phyloP scores from a whole-genome alignment of 768 basidiomycete species.

The Boletus insuetus region DNA sequence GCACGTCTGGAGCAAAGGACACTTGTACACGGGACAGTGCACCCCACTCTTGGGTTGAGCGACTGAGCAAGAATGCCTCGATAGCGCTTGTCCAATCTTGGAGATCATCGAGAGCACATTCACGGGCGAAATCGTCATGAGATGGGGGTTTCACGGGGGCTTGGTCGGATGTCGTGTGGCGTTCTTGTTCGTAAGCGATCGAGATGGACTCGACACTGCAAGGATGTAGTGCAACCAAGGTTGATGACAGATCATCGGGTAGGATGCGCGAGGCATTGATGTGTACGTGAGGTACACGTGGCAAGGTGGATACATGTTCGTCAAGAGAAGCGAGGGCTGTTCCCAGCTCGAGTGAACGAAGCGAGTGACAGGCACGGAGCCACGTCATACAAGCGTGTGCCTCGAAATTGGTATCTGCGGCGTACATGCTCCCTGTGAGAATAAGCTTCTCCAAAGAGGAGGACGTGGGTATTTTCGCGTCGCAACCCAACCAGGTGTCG shows the following conservation, averaged over 20 bases:
- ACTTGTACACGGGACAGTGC: constrained; percentile 17
- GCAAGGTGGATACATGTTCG: neutral
- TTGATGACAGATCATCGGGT: constrained; percentile 21
- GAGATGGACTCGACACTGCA: constrained; percentile 23
- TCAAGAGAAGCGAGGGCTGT: constrained; percentile 20
- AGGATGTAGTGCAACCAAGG: constrained; percentile 15
- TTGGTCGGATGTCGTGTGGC: neutral
- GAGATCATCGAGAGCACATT: constrained; percentile 33
- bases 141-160: neutral
- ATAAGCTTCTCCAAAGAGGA: constrained; percentile 20
- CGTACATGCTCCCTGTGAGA: constrained; percentile 33
- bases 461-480: constrained; percentile 15
- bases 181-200: constrained; percentile 19
- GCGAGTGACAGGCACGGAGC: constrained; percentile 23
- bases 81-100: constrained; percentile 25
- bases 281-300: constrained; percentile 20
- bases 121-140: constrained; percentile 25
- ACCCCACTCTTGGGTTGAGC: constrained; percentile 16
- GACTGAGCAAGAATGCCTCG: constrained; percentile 17
- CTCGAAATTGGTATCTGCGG: constrained; percentile 14
- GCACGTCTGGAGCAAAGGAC: constrained; percentile 14
- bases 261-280: constrained; percentile 27
- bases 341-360: constrained; percentile 22
- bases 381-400: constrained; percentile 24
- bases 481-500: constrained; percentile 65